Base-by-base conservation (phyloP, 2,329 filamentous ascomycete species). In the Colletotrichum musicola region DNA sequence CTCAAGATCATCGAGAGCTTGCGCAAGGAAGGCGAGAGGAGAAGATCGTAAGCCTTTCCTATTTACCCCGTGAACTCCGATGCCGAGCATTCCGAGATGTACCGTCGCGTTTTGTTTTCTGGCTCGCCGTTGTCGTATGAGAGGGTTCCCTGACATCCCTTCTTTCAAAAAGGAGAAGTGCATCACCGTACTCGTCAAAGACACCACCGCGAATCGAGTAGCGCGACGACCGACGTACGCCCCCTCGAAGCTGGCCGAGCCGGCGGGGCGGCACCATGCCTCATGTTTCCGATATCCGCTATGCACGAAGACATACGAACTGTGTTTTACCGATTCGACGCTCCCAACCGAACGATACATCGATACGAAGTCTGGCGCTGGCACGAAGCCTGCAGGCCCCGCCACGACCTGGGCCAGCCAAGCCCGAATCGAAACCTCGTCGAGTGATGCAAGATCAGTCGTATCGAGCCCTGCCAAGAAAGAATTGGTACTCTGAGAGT, bases 1-100 rank as follows among this genome's bases (percentile, higher is more conserved):
- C 81, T 97, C 72, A 90, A 89, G 76, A 95, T 96, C 44, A 97
- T 98, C 72, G 94, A 98, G 74, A 90, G 86, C 42, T 88, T 97
- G 75, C 89, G 94, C 68, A 94, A 94, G 78, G 95, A 98, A 79
- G 95, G 93, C 22, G 93, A 97, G 80, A 87, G 93, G 73, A 88
- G 95, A 77, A 86, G 91, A 84, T 94, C 92, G 91, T 94, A 83
- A 85, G 92, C 88, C 18, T 56, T 14, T 50, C 44, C 27, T 47
- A 7, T 25, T 20, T 7, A 25, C 25, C 54, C 12, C 2, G 13
- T 42, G 4, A 30, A 42, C 30, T 51, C 35, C 38, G 30, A 35
- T 35, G 7, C 2, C 6, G 16, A 13, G 30, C 49, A 44, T 42
- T 10, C 38, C 20, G 27, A 27, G 51, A 38, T 44, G 58, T 58